These are phyloP conservation scores for Triadica sebifera DNA, from an alignment of 345 rosid genomes.

Conservation along the genomic window DNA sequence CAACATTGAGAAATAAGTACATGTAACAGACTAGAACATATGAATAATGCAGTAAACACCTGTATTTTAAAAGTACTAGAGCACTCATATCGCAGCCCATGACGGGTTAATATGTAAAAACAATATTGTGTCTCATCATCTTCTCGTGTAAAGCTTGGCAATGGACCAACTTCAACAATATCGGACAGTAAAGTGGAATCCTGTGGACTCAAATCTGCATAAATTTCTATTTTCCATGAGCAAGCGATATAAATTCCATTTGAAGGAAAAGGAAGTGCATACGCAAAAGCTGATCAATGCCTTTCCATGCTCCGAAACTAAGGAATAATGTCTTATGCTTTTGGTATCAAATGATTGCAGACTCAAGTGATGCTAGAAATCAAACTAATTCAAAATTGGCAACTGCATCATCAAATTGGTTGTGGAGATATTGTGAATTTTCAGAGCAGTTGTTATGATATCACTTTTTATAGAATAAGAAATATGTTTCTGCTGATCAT, in stretches of 20 bases:
- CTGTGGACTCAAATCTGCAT: slow-evolving; percentile 90
- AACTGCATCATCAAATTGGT: neutral
- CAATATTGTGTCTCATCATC: slow-evolving; percentile 53
- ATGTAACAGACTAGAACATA: neutral
- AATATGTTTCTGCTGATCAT: neutral
- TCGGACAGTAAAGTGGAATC: slow-evolving; percentile 84
- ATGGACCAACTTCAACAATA: slow-evolving; percentile 65
- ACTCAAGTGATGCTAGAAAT: neutral
- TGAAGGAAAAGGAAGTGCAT: neutral
- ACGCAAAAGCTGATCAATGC: neutral
- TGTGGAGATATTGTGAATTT: neutral
- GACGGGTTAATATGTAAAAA: slow-evolving; percentile 67
- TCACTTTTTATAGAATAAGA: neutral
- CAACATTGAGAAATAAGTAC: neutral
- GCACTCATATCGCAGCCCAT: slow-evolving; percentile 83
- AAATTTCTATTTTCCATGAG: slow-evolving; percentile 10
- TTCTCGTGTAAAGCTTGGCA: slow-evolving; percentile 68
- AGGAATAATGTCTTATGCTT: neutral
- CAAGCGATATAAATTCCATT: neutral
- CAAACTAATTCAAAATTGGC: neutral
- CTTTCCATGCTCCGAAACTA: neutral
- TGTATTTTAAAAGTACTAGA: slow-evolving; percentile 67
- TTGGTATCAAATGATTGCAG: neutral
- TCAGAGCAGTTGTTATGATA: neutral
- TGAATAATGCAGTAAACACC: slow-evolving; percentile 34